phyloP scores from a whole-genome alignment of 768 basidiomycete genomes.

The Mrakia gelida region DNA sequence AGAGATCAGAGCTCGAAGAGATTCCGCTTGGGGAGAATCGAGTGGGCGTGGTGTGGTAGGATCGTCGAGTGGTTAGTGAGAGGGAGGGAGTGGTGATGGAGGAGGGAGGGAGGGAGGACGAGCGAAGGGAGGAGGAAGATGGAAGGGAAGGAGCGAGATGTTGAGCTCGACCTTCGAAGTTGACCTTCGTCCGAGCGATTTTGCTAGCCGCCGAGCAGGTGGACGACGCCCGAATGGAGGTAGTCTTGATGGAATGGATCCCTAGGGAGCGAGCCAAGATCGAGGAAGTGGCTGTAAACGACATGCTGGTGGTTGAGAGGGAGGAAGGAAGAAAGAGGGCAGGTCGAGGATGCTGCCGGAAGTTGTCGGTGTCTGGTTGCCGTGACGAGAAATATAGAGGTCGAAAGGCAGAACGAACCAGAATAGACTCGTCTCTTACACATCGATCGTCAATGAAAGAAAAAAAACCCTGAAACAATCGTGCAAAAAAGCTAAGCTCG shows the following conservation, averaged over 20 bases:
- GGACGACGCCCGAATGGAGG: not conserved
- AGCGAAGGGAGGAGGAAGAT: too few species aligned
- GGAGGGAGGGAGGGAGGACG: too few species aligned
- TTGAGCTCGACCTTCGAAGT: not conserved
- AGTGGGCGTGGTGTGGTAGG: too few species aligned
- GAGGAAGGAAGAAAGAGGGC: not conserved
- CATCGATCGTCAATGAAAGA: too few species aligned
- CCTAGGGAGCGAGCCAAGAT: not conserved
- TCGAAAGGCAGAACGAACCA: not conserved
- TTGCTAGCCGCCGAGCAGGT: not conserved
- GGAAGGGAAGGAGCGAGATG: constrained; percentile 2
- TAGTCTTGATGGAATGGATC: not conserved
- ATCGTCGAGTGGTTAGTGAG: too few species aligned
- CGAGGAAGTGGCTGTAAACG: not conserved
- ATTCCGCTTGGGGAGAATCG: too few species aligned
- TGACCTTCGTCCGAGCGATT: not conserved
- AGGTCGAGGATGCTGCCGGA: too few species aligned
- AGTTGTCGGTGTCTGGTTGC: too few species aligned
- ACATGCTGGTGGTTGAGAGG: not conserved
- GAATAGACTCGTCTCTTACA: too few species aligned
- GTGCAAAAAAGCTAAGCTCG: too few species aligned
- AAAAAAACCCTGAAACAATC: too few species aligned
- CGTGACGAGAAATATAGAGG: not conserved
- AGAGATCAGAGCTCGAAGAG: not conserved
- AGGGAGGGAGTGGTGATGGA: too few species aligned